Base-by-base conservation (phyloP, 805 yeast species). In the Ogataea zsoltii region DNA sequence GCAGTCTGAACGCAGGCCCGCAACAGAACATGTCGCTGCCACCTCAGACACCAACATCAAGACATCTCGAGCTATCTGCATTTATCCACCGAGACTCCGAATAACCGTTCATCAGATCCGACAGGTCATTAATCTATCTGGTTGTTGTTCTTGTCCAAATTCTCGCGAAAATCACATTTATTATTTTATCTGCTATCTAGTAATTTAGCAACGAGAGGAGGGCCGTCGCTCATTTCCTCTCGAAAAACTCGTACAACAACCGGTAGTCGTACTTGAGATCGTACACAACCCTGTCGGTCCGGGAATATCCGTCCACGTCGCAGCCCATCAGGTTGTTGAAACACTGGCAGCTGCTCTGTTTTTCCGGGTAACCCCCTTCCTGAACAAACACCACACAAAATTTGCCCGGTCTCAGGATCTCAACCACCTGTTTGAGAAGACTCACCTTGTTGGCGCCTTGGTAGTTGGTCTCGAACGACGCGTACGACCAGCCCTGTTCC, bases 401-500 rank as follows among this genome's bases (percentile, higher is more conserved):
- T 60, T 80, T 82, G 16, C 81, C 80, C 2, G 98, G 98, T 45
- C 73, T 72, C 65, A 92, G 84, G 23, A 85, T 75, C 4, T 67
- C 58, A 53, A 90, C 70, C 2, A 90, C 84, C 32, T 76, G 77
- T 33, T 67, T 54, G 50, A 88, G 65, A 9, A 88, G 81, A n/a
- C 75, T 76, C 26, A 74, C 61, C 56, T 83, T 78, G 51, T 72
- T 67, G 31, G 71, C 69, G 12, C 63, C 55, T 7, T 85, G 83
- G 33, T 82, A 88, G 64, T 88, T 92, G 16, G 97, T 82, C 64
- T 94, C 98, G 65, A 94, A 94, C 9, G 96, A 87, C 4, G 98
- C 98, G 66, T 92, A 92, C 4, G 97, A 88, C 89, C 95, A 92
- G 30, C 92, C 96, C 17, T 73, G 63, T 63, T 94, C 98, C 0